These are phyloP conservation scores for Didymellaceae sp. DNA, from an alignment of 2,329 filamentous ascomycete species.

Conservation along the genomic window DNA sequence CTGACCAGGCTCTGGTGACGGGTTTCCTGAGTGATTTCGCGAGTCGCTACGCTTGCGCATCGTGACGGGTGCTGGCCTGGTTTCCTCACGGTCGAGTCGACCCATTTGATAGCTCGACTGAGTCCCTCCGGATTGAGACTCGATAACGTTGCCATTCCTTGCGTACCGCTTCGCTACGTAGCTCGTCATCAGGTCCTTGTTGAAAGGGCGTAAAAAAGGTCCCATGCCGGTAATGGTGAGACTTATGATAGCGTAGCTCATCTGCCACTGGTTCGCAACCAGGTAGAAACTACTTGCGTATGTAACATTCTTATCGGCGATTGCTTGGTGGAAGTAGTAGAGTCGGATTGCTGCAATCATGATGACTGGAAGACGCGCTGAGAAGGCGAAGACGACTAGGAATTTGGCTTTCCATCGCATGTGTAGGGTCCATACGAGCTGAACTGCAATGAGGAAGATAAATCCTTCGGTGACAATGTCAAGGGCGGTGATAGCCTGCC, in stretches of 20 bases:
- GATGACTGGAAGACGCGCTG: constrained; percentile 39
- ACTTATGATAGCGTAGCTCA: constrained; percentile 45
- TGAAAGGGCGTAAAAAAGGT: constrained; percentile 44
- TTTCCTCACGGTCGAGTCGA: constrained; percentile 4
- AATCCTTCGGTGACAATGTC: constrained; percentile 37
- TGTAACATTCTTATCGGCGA: constrained; percentile 23
- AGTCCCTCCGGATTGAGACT: constrained; percentile 10
- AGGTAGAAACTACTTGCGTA: constrained; percentile 32
- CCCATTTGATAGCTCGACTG: constrained; percentile 12
- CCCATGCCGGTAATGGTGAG: constrained; percentile 42
- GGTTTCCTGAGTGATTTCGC: constrained; percentile 6
- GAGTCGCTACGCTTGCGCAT: not conserved
- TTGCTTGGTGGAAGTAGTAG: constrained; percentile 30
- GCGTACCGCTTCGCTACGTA: constrained; percentile 23
- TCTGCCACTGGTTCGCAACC: constrained; percentile 45
- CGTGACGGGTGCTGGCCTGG: not conserved
- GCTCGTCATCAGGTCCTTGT: constrained; percentile 30
- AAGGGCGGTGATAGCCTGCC: constrained; percentile 36
- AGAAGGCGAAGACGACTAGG: constrained; percentile 39
- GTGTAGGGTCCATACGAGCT: constrained; percentile 36
- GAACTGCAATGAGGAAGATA: constrained; percentile 38
- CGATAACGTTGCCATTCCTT: constrained; percentile 15
- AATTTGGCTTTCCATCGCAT: constrained; percentile 36
- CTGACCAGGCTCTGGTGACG: constrained; percentile 14
- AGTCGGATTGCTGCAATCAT: constrained; percentile 34